A percentile compares a stretch with the other conserved stretches of the same genome.
Conservation (phyloP, 2,329 filamentous ascomycete genomes). For the Aaosphaeria pasadenensis region DNA sequence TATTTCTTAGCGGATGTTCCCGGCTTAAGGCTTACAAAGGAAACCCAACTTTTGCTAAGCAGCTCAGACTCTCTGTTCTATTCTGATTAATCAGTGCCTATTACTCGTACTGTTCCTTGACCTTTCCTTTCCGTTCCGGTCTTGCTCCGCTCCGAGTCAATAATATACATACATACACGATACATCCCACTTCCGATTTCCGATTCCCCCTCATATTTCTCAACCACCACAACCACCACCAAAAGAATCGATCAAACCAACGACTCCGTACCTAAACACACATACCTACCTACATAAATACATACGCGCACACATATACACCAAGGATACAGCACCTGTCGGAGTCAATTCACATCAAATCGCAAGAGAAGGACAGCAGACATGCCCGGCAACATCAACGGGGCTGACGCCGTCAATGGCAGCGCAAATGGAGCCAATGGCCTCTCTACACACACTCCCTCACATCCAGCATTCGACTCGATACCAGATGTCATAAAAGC, state of each 20-base stretch:
- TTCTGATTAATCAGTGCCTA: too few relatives aligned
- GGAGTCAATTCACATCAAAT: neutral
- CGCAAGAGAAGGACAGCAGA: neutral
- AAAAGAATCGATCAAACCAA: neutral
- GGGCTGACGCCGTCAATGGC: neutral
- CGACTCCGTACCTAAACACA: neutral
- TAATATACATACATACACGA: too few relatives aligned
- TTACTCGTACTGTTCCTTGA: too few relatives aligned
- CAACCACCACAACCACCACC: neutral
- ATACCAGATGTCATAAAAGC: conserved; percentile 46
- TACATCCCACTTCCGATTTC: neutral
- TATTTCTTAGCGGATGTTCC: conserved; percentile 8
- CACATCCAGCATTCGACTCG: conserved; percentile 43
- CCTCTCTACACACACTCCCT: conserved; percentile 21
- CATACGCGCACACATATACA: neutral
- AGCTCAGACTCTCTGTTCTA: too few relatives aligned
- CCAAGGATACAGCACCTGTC: neutral
- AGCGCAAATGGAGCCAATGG: conserved; percentile 8
- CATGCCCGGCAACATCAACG: conserved; percentile 23
- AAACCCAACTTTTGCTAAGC: conserved; percentile 3
- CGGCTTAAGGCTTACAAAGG: conserved; percentile 13
- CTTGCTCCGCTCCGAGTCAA: too few relatives aligned
- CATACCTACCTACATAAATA: neutral
- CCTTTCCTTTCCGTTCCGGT: too few relatives aligned
- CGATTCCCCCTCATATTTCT: neutral